Percentiles rank a stretch among this genome's conserved stretches.
Evolutionary conservation across 164 flowering plant genomes (phyloP).

Genomic region (Tinospora cordifolia): DNA sequence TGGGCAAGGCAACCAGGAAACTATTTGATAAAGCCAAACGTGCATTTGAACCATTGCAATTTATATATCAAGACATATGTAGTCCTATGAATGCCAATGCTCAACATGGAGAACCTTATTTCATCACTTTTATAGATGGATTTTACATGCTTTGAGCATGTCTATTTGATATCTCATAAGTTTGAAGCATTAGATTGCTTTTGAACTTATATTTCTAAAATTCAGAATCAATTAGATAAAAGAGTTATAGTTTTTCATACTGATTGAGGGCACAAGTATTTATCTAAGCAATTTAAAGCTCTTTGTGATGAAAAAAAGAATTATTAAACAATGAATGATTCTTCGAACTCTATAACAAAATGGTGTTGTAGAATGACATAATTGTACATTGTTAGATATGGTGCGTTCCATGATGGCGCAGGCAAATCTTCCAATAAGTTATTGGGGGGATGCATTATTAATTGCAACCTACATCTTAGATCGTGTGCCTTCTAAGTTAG

Average conservation of each 20-base stretch:
- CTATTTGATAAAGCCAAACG: background rate
- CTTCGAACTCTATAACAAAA: background rate
- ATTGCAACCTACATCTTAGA: too few species aligned
- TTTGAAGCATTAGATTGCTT: too few species aligned
- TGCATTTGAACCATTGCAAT: background rate
- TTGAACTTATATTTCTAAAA: background rate
- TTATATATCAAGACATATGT: constrained; percentile 4
- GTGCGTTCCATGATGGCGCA: too few species aligned
- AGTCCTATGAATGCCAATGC: too few species aligned
- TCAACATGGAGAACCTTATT: too few species aligned
- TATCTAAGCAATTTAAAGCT: too few species aligned
- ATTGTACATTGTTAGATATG: background rate
- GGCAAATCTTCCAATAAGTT: too few species aligned
- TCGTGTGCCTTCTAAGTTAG: too few species aligned
- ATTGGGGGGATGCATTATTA: too few species aligned
- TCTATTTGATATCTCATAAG: constrained; percentile 1
- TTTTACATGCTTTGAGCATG: background rate
- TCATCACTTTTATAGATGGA: too few species aligned
- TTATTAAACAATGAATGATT: background rate
- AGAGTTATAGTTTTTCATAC: background rate
- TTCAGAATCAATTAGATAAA: background rate
- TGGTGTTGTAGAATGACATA: background rate
- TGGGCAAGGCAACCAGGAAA: background rate
- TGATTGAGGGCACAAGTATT: background rate
- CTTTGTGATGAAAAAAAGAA: constrained; percentile 7